These are phyloP conservation scores for Fraxinus velutina DNA, from an alignment of 305 asterid genomes.

Conservation along the genomic window DNA sequence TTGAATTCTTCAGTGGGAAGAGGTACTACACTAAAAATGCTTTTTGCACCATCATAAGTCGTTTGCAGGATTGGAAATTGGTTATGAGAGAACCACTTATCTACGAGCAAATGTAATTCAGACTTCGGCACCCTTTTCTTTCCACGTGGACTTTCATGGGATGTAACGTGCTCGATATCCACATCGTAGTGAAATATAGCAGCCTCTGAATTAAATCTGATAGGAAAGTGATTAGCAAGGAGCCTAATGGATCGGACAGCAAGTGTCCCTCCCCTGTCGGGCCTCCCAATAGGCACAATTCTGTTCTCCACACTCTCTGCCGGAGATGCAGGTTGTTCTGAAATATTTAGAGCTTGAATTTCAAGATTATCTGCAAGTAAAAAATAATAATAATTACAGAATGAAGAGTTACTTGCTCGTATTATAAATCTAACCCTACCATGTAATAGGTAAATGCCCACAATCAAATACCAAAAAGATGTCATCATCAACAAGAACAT, in stretches of 20 bases:
- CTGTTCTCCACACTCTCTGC: constrained; percentile 13
- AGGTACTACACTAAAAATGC: constrained; percentile 46
- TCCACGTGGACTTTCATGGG: constrained; percentile 21
- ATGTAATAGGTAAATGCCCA: background rate
- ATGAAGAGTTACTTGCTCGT: background rate
- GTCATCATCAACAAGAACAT: background rate
- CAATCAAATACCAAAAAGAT: background rate
- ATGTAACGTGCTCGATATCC: constrained; percentile 31
- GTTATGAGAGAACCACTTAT: constrained; percentile 34
- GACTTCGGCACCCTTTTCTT: constrained; percentile 33
- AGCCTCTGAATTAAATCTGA: constrained; percentile 28
- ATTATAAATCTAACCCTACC: background rate
- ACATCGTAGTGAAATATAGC: constrained; percentile 53
- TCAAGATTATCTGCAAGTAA: constrained; percentile 27
- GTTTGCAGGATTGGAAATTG: constrained; percentile 25
- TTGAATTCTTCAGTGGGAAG: constrained; percentile 39
- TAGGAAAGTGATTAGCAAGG: constrained; percentile 57
- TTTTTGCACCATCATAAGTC: constrained; percentile 63
- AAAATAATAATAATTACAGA: background rate
- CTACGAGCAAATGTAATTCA: constrained; percentile 38
- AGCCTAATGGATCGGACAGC: constrained; percentile 33
- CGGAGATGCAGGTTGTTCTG: constrained; percentile 20
- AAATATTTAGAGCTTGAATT: constrained; percentile 20
- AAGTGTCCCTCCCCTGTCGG: constrained; percentile 44
- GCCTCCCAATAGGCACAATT: constrained; percentile 44